Percentiles rank a stretch among this genome's conserved stretches.
These are phyloP conservation scores for Pseudocercospora vitis DNA, from an alignment of 2,329 filamentous ascomycete genomes.

Conservation along the genomic window DNA sequence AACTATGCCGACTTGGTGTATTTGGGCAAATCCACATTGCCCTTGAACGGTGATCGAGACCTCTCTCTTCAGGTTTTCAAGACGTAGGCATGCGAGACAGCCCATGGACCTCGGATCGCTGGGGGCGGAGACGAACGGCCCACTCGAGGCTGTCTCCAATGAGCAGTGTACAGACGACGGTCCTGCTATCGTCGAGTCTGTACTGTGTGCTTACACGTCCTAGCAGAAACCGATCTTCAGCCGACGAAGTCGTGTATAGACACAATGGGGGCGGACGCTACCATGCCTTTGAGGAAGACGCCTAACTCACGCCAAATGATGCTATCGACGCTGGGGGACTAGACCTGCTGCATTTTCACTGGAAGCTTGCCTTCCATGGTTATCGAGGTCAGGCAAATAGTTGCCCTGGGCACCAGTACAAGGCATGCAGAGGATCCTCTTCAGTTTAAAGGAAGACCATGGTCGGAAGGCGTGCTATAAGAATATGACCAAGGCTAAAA, in stretches of 20 bases:
- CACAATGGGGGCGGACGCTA: not conserved
- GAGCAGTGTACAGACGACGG: not conserved
- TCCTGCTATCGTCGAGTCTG: not conserved
- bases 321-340: constrained; percentile 5
- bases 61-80: too few species aligned
- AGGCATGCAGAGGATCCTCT: constrained; percentile 43
- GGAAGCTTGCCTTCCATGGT: constrained; percentile 15
- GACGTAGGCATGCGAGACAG: not conserved
- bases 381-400: constrained; percentile 37
- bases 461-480: constrained; percentile 28
- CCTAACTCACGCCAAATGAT: constrained; percentile 9
- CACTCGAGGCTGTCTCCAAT: not conserved
- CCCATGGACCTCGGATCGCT: not conserved
- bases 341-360: constrained; percentile 19
- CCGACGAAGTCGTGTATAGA: not conserved
- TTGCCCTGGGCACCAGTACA: constrained; percentile 45
- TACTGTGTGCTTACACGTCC: not conserved
- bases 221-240: not conserved
- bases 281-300: not conserved
- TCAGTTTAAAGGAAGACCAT: constrained; percentile 39
- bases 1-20: too few species aligned
- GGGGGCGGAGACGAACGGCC: too few species aligned
- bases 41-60: too few species aligned
- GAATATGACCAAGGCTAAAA: constrained; percentile 37
- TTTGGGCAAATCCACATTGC: too few species aligned